Evolutionary conservation across 2,329 filamentous ascomycete species (phyloP), one percentile per base, ranked within the genome.

Genomic region (Colletotrichum sp.): DNA sequence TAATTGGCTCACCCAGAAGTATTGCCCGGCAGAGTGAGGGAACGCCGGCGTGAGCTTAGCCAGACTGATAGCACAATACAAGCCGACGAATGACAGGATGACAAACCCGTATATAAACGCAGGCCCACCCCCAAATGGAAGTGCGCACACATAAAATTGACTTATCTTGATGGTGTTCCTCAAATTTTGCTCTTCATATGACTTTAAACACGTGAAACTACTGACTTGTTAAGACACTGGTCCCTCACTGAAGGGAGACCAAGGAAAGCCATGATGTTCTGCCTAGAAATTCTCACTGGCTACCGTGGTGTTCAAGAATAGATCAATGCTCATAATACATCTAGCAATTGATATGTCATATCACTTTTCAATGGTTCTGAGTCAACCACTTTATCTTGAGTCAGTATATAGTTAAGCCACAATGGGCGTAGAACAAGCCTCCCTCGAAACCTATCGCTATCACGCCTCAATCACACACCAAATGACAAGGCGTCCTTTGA

Each of bases 371-470:
- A 3, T 10, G 2, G 16, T 9, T 44, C 36, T 10, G 16, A 44
- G 36, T 2, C 16, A 6, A 2, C 16, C 8, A 5, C 16, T 18
- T 44, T 6, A n/a, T 10, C 8, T 5, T 44, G 3, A 5, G 4
- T 10, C 16, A n/a, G 16, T 8, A 39, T 18, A 9, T 9, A 18
- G 16, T 18, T 2, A 18, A 44, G 36, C 8, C 3, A 44, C 9
- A 6, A n/a, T n/a, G 0, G 0, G 8, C 39, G 12, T 10, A n/a
- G 1, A 10, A 10, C 0, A 12, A 10, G 18, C 39, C 18, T 44
- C 39, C 5, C 39, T n/a, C 39, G 2, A 5, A 44, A 44, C 18
- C 1, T n/a, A 6, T 2, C 39, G 9, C 18, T 44, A 1, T 7
- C 39, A n/a, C 6, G 9, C 18, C 0, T 44, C 1, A 44, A 12